Conservation (phyloP, 495 filamentous ascomycete genomes). For the Chaetomidium leptoderma region DNA sequence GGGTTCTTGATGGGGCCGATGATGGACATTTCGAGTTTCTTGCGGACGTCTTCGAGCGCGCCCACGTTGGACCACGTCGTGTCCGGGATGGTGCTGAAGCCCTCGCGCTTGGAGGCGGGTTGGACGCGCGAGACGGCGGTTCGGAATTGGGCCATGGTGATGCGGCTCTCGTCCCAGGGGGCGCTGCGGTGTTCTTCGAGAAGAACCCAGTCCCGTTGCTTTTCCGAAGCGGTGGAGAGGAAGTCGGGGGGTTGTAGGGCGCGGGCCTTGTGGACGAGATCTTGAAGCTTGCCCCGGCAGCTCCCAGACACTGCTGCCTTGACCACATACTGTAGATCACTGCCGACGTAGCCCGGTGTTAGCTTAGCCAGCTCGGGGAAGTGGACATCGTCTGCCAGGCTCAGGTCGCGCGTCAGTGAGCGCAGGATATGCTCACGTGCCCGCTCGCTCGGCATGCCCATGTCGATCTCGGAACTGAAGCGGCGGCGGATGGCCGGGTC, state of each 20-base stretch:
- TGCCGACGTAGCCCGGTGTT: constrained; percentile 92
- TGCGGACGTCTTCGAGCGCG: constrained; percentile 71
- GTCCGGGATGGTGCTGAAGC: constrained; percentile 95
- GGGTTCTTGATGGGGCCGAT: constrained; percentile 88
- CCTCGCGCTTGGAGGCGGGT: constrained; percentile 90
- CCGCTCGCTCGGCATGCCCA: constrained; percentile 85
- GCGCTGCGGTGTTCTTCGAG: constrained; percentile 30
- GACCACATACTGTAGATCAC: constrained; percentile 84
- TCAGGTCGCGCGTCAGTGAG: constrained; percentile 67
- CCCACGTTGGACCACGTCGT: constrained; percentile 94
- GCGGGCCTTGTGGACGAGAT: constrained; percentile 22
- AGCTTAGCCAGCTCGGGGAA: constrained; percentile 76
- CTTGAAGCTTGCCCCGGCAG: constrained; percentile 26
- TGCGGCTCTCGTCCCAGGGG: constrained; percentile 26
- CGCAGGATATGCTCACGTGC: constrained; percentile 80
- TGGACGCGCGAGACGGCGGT: constrained; percentile 79
- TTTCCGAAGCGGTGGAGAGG: constrained; percentile 53
- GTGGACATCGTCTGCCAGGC: constrained; percentile 67
- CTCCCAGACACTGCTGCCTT: constrained; percentile 29
- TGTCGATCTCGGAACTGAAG: constrained; percentile 90
- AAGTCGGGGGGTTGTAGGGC: constrained; percentile 44
- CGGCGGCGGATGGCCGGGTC: constrained; percentile 82
- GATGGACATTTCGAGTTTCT: constrained; percentile 80
- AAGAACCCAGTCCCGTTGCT: constrained; percentile 33
- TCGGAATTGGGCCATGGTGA: constrained; percentile 59